Evolutionary conservation across 257 asterid species (phyloP).

Genomic region (Nicotiana knightiana): DNA sequence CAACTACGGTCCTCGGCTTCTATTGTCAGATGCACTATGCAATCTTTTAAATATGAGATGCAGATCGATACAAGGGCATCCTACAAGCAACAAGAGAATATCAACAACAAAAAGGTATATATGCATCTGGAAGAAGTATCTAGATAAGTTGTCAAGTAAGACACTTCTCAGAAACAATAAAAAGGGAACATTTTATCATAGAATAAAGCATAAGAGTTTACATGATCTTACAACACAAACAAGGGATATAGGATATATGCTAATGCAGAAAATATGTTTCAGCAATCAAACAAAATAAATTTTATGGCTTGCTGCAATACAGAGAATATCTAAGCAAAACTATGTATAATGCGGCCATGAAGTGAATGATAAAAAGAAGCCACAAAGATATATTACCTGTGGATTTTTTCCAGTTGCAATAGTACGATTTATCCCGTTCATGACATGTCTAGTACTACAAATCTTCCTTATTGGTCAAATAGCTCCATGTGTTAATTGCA

Average conservation of each 20-base stretch:
- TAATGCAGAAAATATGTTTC: neutral
- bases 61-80: slow-evolving; percentile 98
- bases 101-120: neutral
- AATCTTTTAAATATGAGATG: slow-evolving; percentile 84
- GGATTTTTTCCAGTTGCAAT: slow-evolving; percentile 56
- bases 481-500: too few species aligned
- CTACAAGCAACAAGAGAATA: slow-evolving; percentile 28
- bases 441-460: too few species aligned
- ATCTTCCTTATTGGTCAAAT: too few species aligned
- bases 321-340: neutral
- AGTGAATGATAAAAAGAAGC: neutral
- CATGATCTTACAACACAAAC: too few species aligned
- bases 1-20: slow-evolving; percentile 95
- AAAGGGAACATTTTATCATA: neutral
- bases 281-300: neutral
- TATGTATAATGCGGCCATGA: neutral
- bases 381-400: slow-evolving; percentile 35
- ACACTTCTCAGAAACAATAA: too few species aligned
- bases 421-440: too few species aligned
- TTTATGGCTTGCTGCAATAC: neutral
- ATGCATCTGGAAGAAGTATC: neutral
- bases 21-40: slow-evolving; percentile 89
- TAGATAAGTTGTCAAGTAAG: too few species aligned
- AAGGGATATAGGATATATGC: too few species aligned
- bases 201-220: neutral